phyloP scores from a whole-genome alignment of 345 rosid species.

The Fremontodendron californicum region DNA sequence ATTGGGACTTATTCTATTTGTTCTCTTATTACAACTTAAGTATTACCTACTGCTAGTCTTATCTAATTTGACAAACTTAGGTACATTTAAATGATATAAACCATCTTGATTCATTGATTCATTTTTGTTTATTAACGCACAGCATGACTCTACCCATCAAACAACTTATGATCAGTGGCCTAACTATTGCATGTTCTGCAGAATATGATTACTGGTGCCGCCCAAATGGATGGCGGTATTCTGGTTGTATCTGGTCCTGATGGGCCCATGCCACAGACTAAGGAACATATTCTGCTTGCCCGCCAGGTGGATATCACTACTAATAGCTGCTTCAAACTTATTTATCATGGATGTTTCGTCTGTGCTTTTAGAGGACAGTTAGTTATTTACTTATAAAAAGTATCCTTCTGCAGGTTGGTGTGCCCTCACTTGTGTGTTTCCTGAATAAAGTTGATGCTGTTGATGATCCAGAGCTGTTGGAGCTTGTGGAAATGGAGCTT shows the following conservation, averaged over 20 bases:
- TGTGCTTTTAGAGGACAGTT: neutral
- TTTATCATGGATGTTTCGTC: neutral
- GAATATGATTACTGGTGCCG: slow-evolving; percentile 99
- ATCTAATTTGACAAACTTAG: neutral
- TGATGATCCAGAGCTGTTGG: slow-evolving; percentile 82
- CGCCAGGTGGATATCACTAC: slow-evolving; percentile 62
- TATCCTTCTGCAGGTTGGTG: slow-evolving; percentile 64
- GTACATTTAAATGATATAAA: neutral
- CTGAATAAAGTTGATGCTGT: slow-evolving; percentile 90
- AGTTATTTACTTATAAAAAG: neutral
- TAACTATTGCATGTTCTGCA: slow-evolving; percentile 22
- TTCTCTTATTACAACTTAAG: neutral
- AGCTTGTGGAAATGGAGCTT: slow-evolving; percentile 98
- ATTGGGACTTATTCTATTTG: neutral
- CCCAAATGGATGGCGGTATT: slow-evolving; percentile 99
- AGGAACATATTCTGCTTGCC: slow-evolving; percentile 94
- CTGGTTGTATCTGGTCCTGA: slow-evolving; percentile 97
- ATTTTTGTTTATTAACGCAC: neutral
- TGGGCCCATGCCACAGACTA: slow-evolving; percentile 99
- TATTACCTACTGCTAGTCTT: neutral
- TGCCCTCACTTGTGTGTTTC: slow-evolving; percentile 81
- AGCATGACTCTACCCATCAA: neutral
- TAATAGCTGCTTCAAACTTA: neutral
- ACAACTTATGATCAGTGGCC: neutral
- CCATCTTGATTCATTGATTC: slow-evolving; percentile 2